Percentiles rank a stretch among this genome's conserved stretches.
These are phyloP conservation scores for Exophiala lecanii-corni DNA, from an alignment of 2,329 filamentous ascomycete genomes.

Conservation along the genomic window DNA sequence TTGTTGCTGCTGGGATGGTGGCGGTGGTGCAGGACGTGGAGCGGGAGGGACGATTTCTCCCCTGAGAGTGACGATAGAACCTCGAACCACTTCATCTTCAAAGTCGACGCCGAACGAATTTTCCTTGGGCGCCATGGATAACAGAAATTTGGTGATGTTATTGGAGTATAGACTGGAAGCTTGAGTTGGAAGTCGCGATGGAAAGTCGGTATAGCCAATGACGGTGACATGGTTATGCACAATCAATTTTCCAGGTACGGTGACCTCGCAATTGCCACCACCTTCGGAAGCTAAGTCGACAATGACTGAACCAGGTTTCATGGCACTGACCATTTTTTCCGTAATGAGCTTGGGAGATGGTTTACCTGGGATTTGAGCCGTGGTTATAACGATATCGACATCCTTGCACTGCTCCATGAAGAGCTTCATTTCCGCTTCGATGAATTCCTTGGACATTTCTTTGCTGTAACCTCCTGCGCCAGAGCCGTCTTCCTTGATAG, in stretches of 20 bases:
- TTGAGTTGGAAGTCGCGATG: constrained; percentile 80
- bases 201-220: constrained; percentile 88
- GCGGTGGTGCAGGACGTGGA: constrained; percentile 61
- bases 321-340: constrained; percentile 71
- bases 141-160: constrained; percentile 83
- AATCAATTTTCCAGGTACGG: constrained; percentile 65
- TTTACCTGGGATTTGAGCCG: constrained; percentile 81
- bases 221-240: constrained; percentile 75
- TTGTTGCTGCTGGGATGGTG: constrained; percentile 49
- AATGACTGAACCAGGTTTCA: constrained; percentile 86
- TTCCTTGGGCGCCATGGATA: constrained; percentile 74
- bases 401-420: constrained; percentile 84
- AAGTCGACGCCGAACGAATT: constrained; percentile 77
- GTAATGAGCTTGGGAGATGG: constrained; percentile 81
- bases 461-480: constrained; percentile 86
- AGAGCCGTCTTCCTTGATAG: constrained; percentile 76
- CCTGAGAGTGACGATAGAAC: constrained; percentile 74
- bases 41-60: constrained; percentile 72
- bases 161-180: constrained; percentile 88
- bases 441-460: constrained; percentile 91
- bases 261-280: constrained; percentile 82
- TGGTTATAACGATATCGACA: constrained; percentile 89
- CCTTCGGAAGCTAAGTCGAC: constrained; percentile 85
- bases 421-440: constrained; percentile 87
- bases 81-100: constrained; percentile 78